Evolutionary conservation across 306 rosid species (phyloP).

Genomic region (Vigna angularis): DNA sequence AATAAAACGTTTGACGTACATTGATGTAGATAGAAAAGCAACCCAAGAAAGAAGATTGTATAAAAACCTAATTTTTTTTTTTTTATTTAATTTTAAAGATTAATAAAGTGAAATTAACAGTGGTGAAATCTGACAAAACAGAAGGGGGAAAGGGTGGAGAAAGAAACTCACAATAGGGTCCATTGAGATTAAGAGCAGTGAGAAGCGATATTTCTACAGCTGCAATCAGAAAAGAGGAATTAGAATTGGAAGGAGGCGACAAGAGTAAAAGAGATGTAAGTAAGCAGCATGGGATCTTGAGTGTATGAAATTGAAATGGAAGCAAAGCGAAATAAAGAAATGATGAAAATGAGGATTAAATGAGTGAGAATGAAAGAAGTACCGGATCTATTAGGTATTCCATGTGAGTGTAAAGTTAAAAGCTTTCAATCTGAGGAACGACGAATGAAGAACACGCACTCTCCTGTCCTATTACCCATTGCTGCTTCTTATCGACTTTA

Average conservation of each 20-base stretch:
- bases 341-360: not conserved
- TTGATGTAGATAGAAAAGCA: not conserved
- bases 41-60: conserved; percentile 2
- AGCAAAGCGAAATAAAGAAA: not conserved
- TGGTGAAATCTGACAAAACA: not conserved
- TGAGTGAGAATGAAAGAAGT: not conserved
- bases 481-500: not conserved
- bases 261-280: not conserved
- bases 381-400: conserved; percentile 1
- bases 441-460: not conserved
- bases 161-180: conserved; percentile 60
- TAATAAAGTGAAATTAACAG: not conserved
- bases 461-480: not conserved
- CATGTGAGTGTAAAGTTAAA: not conserved
- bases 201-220: conserved; percentile 27
- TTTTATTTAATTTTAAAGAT: not conserved
- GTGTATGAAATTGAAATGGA: conserved; percentile 7
- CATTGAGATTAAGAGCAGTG: conserved; percentile 52
- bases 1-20: conserved; percentile 8
- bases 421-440: not conserved
- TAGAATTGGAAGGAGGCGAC: not conserved
- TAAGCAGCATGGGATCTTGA: conserved; percentile 25
- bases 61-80: not conserved
- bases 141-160: not conserved
- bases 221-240: conserved; percentile 39